Conservation (phyloP, 164 flowering plant genomes). For the Macadamia tetraphylla region DNA sequence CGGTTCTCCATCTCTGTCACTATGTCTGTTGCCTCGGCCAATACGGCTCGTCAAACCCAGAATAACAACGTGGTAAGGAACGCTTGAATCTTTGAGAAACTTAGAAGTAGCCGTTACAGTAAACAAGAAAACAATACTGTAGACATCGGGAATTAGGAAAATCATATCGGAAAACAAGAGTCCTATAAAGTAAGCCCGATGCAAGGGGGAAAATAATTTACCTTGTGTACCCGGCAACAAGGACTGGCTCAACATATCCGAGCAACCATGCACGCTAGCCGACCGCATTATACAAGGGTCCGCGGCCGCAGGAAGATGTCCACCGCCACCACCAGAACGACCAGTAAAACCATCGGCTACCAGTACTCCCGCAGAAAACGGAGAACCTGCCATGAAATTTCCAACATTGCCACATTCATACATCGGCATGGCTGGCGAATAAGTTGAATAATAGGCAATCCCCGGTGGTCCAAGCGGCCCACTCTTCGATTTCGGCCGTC, state of each 20-base stretch:
- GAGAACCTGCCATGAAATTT: constrained; percentile 45
- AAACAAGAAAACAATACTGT: too few species aligned
- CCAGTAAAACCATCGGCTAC: constrained; percentile 33
- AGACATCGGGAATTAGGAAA: too few species aligned
- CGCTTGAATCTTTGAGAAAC: too few species aligned
- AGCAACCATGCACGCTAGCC: constrained; percentile 80
- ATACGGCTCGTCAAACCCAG: too few species aligned
- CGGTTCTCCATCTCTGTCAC: too few species aligned
- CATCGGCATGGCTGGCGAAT: constrained; percentile 54
- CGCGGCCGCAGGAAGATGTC: constrained; percentile 18
- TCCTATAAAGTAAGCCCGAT: too few species aligned
- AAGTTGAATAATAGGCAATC: constrained; percentile 46
- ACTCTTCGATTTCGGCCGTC: constrained; percentile 83
- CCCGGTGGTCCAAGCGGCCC: constrained; percentile 93
- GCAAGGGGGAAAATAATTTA: constrained; percentile 8
- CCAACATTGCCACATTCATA: constrained; percentile 43
- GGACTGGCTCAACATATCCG: constrained; percentile 41
- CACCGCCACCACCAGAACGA: constrained; percentile 25
- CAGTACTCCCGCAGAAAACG: constrained; percentile 59
- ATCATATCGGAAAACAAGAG: too few species aligned
- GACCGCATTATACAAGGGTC: constrained; percentile 82
- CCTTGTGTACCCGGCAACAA: constrained; percentile 52
- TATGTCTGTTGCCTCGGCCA: too few species aligned
- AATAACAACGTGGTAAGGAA: too few species aligned
- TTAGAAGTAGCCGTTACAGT: too few species aligned